A percentile compares a stretch with the other conserved stretches of the same genome.
These are phyloP conservation scores for Funneliformis caledonium DNA, from an alignment of 371 early-diverging fungal genomes.

Conservation along the genomic window DNA sequence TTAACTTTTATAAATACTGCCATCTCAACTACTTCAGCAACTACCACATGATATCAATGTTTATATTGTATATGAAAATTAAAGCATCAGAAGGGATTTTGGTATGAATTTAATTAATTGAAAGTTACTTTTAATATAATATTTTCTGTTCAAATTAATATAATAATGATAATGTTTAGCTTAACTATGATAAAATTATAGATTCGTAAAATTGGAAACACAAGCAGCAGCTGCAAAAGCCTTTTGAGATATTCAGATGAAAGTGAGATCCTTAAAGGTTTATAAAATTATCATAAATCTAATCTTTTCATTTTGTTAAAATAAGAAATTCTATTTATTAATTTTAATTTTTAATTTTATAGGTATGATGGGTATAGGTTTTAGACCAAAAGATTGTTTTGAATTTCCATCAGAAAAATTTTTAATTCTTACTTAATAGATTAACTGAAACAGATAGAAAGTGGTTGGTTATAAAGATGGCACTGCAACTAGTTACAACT, in stretches of 20 bases:
- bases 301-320: not conserved
- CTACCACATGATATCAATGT: not conserved
- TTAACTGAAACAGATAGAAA: constrained; percentile 50
- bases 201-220: constrained; percentile 60
- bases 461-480: constrained; percentile 47
- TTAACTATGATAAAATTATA: constrained; percentile 55
- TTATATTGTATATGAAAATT: constrained; percentile 43
- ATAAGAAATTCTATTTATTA: not conserved
- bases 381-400: constrained; percentile 64
- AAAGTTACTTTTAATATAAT: too few relatives aligned
- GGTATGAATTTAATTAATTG: constrained; percentile 30
- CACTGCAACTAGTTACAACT: too few relatives aligned
- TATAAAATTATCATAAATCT: constrained; percentile 37
- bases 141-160: too few relatives aligned
- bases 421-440: constrained; percentile 45
- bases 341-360: constrained; percentile 24
- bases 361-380: constrained; percentile 69
- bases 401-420: constrained; percentile 54
- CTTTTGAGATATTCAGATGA: not conserved
- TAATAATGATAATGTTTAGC: too few relatives aligned
- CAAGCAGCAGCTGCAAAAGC: constrained; percentile 25
- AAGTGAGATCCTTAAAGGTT: constrained; percentile 41
- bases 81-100: constrained; percentile 42
- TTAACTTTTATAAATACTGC: not conserved
- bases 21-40: not conserved